These are phyloP conservation scores for Dactylorhiza incarnata DNA, from an alignment of 106 monocot genomes.

Conservation along the genomic window DNA sequence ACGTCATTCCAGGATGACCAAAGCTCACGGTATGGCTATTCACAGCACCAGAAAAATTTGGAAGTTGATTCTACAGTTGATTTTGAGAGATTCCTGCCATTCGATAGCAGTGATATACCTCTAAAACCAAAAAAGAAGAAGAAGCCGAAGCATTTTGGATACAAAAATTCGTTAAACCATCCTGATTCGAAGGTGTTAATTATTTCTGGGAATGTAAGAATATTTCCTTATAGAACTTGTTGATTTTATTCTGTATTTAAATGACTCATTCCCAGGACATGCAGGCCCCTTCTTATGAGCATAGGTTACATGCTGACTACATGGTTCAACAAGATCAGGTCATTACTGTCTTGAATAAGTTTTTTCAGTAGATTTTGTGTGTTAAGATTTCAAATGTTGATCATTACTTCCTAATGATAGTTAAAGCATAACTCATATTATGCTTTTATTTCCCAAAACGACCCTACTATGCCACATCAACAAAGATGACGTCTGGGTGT, in stretches of 20 bases:
- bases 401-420: neutral
- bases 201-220: constrained; percentile 50
- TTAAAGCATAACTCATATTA: neutral
- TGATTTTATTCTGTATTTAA: constrained; percentile 1
- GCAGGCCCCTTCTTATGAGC: constrained; percentile 65
- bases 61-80: constrained; percentile 77
- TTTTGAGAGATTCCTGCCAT: constrained; percentile 56
- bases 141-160: constrained; percentile 60
- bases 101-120: constrained; percentile 44
- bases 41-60: constrained; percentile 43
- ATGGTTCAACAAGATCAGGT: constrained; percentile 69
- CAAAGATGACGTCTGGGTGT: neutral
- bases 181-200: constrained; percentile 37
- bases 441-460: neutral
- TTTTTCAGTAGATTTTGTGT: neutral
- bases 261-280: constrained; percentile 9
- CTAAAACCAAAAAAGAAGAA: constrained; percentile 77
- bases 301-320: constrained; percentile 49
- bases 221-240: constrained; percentile 1
- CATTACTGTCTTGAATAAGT: constrained; percentile 1
- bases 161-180: constrained; percentile 36
- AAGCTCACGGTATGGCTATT: constrained; percentile 59
- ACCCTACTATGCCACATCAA: too few relatives aligned
- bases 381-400: neutral
- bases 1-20: constrained; percentile 80